Evolutionary conservation across 2,329 filamentous ascomycete species (phyloP).

Genomic region (Alternaria sp.): DNA sequence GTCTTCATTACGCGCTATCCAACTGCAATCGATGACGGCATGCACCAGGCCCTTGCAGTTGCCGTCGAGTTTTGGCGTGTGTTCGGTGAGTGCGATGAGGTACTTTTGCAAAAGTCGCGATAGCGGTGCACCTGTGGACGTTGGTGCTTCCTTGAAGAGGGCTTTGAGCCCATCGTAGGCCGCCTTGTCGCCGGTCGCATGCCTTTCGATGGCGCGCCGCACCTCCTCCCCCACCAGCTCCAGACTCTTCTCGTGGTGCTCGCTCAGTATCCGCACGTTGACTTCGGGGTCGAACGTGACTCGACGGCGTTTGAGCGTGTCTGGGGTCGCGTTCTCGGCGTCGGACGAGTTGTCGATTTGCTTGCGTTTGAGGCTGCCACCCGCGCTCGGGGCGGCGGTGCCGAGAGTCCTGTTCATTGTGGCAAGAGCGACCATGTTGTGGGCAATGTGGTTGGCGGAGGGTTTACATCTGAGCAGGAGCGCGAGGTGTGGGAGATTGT

Average conservation of each 20-base stretch:
- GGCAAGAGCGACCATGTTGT: slow-evolving; percentile 50
- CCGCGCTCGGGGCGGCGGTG: slow-evolving; percentile 37
- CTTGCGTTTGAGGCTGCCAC: slow-evolving; percentile 49
- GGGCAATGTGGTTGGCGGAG: slow-evolving; percentile 11
- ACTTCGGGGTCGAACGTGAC: slow-evolving; percentile 59
- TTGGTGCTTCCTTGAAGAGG: slow-evolving; percentile 58
- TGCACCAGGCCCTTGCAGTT: slow-evolving; percentile 65
- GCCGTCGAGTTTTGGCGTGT: slow-evolving; percentile 62
- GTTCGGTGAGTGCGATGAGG: slow-evolving; percentile 63
- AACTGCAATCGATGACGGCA: slow-evolving; percentile 64
- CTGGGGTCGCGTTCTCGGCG: slow-evolving; percentile 39
- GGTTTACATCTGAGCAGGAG: slow-evolving; percentile 38
- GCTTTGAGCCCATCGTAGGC: slow-evolving; percentile 64
- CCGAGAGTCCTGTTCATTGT: slow-evolving; percentile 34
- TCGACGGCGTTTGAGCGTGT: slow-evolving; percentile 53
- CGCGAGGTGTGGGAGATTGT: not conserved
- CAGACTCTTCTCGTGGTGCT: slow-evolving; percentile 60
- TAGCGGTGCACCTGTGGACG: slow-evolving; percentile 58
- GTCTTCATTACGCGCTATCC: slow-evolving; percentile 66
- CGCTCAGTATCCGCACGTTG: slow-evolving; percentile 52
- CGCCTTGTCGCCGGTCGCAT: slow-evolving; percentile 60
- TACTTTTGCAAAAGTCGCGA: slow-evolving; percentile 63
- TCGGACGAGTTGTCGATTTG: slow-evolving; percentile 38
- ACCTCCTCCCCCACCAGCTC: slow-evolving; percentile 68
- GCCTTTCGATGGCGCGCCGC: slow-evolving; percentile 62